Evolutionary conservation across 129 eudicot genomes (phyloP).

Genomic region (Centella asiatica): DNA sequence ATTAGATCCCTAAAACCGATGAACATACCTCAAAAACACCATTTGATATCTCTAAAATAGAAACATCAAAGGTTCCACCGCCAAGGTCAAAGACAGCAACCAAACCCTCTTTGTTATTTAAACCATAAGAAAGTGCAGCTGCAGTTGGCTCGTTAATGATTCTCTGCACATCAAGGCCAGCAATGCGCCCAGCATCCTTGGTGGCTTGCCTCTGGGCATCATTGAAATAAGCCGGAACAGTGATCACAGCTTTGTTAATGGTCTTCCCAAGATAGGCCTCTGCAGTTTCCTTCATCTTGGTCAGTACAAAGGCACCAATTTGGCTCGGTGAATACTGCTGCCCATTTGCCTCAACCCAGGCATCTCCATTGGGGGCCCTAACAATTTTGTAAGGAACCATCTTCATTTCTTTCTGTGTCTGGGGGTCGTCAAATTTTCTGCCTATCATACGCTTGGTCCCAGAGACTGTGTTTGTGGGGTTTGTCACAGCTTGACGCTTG

Average conservation of each 20-base stretch:
- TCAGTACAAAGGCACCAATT: constrained; percentile 82
- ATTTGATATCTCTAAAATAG: constrained; percentile 85
- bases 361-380: constrained; percentile 90
- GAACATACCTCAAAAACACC: constrained; percentile 86
- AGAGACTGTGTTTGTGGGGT: constrained; percentile 73
- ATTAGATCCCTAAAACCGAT: background rate
- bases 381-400: constrained; percentile 93
- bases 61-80: constrained; percentile 98
- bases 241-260: constrained; percentile 31
- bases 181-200: constrained; percentile 37
- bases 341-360: constrained; percentile 96
- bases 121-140: constrained; percentile 37
- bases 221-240: constrained; percentile 65
- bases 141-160: constrained; percentile 36
- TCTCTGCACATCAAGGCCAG: constrained; percentile 40
- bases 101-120: constrained; percentile 84
- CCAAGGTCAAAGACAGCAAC: constrained; percentile 97
- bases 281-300: constrained; percentile 51
- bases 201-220: constrained; percentile 80
- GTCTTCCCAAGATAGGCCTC: constrained; percentile 34
- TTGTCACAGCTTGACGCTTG: constrained; percentile 93
- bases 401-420: constrained; percentile 87
- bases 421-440: constrained; percentile 72
- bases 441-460: constrained; percentile 88
- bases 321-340: constrained; percentile 93